Evolutionary conservation across 2,329 filamentous ascomycete genomes (phyloP), one percentile per base, ranked within the genome.

Genomic region (Apiospora sp.): DNA sequence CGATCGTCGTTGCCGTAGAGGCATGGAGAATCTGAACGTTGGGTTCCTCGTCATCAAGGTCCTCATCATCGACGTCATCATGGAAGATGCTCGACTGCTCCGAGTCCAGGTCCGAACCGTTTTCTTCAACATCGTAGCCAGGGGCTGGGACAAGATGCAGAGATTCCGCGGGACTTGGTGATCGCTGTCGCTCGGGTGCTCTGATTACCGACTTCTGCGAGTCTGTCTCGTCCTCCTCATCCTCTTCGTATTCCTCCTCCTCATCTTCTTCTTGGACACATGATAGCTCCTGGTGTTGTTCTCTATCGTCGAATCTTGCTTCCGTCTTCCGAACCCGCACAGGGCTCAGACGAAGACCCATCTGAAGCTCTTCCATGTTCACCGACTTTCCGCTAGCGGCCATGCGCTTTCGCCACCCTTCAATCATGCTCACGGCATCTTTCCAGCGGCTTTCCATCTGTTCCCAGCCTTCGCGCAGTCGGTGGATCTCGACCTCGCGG

Each of bases 361-460:
- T 90, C 80, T 90, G 91, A 70, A 92, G 82, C 77, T 92, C 91
- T 73, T 91, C 89, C 71, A 92, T 85, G 77, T 93, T 91, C 75
- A 96, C 90, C 0, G 92, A 90, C 73, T 91, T 88, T 6, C 92
- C 92, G 75, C 89, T 91, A 70, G 87, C 87, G 22, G 90, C 90
- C 89, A 98, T 94, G 58, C 94, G 89, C 80, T 91, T 92, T 74
- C 95, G 92, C 96, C 96, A 98, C 46, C 93, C 92, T 75, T 98
- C 94, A 86, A 99, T 97, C 84, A 99, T 90, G 48, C 91, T 88
- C 16, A 98, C 92, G 0, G 96, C 94, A 80, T 98, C 96, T 75
- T 91, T 92, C 94, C 96, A 98, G 70, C 95, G 90, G 30, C 86
- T 89, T 82, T 98, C 95, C 94, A 98, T 98, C 83, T 93, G 95